Conservation (phyloP, 2,329 filamentous ascomycete species). For the Arthroderma sp. region DNA sequence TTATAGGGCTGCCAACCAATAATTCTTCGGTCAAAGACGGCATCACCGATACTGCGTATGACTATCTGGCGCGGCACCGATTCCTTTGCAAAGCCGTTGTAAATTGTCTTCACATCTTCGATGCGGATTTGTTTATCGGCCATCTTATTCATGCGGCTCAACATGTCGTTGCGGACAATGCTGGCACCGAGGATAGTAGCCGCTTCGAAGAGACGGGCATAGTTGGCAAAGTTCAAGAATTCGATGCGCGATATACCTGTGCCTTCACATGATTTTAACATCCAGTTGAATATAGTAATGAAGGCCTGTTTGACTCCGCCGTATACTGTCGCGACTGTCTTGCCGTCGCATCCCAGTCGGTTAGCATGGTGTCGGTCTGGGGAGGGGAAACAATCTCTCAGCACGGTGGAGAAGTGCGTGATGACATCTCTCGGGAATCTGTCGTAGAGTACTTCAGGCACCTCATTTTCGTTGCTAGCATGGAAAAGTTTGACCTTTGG, state of each 20-base stretch:
- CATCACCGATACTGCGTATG: conserved; percentile 11
- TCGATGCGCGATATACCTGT: conserved; percentile 5
- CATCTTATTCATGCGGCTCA: conserved; percentile 9
- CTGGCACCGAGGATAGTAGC: conserved; percentile 6
- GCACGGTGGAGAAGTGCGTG: conserved; percentile 7
- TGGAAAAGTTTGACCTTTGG: conserved; percentile 8
- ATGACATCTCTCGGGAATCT: conserved; percentile 7
- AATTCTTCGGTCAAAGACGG: conserved; percentile 9
- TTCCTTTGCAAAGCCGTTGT: conserved; percentile 6
- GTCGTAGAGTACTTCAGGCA: conserved; percentile 4
- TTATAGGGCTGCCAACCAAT: conserved; percentile 9
- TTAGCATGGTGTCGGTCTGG: conserved; percentile 1
- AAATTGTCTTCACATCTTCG: conserved; percentile 9
- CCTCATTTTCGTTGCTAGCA: conserved; percentile 2
- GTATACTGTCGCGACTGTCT: conserved; percentile 6
- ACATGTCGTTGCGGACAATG: conserved; percentile 6
- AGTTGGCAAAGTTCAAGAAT: conserved; percentile 9
- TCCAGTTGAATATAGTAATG: conserved; percentile 8
- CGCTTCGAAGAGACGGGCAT: conserved; percentile 9
- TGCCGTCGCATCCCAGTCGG: conserved; percentile 9
- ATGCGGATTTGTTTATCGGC: conserved; percentile 6
- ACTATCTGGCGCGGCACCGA: conserved; percentile 8
- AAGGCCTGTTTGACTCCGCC: conserved; percentile 7
- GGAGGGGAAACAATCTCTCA: conserved; percentile 9
- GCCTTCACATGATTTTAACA: conserved; percentile 7